Evolutionary conservation across 208 protist species (phyloP).

Genomic region (Leishmania tarentolae): DNA sequence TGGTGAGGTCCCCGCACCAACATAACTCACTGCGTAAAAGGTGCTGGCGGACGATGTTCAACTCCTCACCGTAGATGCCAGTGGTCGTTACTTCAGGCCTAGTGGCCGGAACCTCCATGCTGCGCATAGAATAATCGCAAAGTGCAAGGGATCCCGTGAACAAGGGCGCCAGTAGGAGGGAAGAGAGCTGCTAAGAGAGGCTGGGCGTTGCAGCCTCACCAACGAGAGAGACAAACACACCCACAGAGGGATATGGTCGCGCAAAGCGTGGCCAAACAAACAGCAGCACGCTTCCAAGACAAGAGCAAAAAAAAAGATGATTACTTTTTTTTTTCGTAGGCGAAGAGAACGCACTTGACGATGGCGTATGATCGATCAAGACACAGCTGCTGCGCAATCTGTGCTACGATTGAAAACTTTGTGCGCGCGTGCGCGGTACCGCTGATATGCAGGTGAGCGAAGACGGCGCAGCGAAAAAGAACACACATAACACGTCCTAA

Average conservation of each 20-base stretch:
- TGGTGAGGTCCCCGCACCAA: constrained; percentile 48
- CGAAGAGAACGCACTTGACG: neutral
- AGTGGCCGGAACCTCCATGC: constrained; percentile 36
- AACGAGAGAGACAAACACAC: neutral
- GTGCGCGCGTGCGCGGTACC: neutral
- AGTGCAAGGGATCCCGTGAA: neutral
- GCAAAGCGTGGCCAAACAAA: neutral
- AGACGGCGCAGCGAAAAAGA: neutral
- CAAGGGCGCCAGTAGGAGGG: constrained; percentile 1
- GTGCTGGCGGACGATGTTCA: constrained; percentile 37
- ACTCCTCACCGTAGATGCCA: constrained; percentile 52
- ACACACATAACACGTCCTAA: neutral
- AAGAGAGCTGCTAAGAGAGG: neutral
- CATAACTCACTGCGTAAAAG: constrained; percentile 30
- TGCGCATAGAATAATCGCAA: neutral
- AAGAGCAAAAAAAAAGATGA: neutral
- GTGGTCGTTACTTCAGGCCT: constrained; percentile 63
- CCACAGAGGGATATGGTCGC: neutral
- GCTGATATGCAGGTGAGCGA: neutral
- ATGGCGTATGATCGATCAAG: neutral
- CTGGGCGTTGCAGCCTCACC: neutral
- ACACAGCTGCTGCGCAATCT: neutral
- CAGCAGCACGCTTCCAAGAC: neutral
- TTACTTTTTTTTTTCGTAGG: neutral
- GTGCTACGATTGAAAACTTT: neutral